phyloP scores from a whole-genome alignment of 331 rosid genomes.

The Ulmus americana region DNA sequence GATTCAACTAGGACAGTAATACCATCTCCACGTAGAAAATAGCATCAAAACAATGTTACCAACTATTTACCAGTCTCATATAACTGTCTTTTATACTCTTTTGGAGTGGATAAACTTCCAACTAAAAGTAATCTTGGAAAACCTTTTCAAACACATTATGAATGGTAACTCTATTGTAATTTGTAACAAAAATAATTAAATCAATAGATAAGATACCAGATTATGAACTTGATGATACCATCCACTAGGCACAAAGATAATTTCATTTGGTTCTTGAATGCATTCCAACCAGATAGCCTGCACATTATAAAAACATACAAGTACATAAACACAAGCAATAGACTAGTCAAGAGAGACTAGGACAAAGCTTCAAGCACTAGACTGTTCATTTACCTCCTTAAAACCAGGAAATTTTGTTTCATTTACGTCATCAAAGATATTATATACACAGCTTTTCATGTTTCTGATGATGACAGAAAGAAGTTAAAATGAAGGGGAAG shows the following conservation, averaged over 20 bases:
- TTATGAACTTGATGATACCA: constrained; percentile 98
- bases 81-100: too few species aligned
- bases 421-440: constrained; percentile 62
- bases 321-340: constrained; percentile 20
- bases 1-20: too few species aligned
- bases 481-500: background rate
- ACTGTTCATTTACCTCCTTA: constrained; percentile 42
- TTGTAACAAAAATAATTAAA: background rate
- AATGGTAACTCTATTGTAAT: background rate
- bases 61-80: too few species aligned
- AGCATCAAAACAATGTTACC: too few species aligned
- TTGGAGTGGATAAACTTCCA: too few species aligned
- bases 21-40: too few species aligned
- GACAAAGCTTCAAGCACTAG: constrained; percentile 18
- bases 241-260: constrained; percentile 87
- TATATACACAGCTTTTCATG: constrained; percentile 55
- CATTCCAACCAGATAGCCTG: constrained; percentile 87
- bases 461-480: constrained; percentile 50
- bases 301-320: constrained; percentile 19
- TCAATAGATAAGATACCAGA: constrained; percentile 41
- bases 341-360: constrained; percentile 3
- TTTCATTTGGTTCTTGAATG: constrained; percentile 72
- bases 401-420: constrained; percentile 70
- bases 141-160: background rate
- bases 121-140: background rate